A percentile compares a stretch with the other conserved stretches of the same genome.
Conservation (phyloP, 169 alveolate species). For the Hepatocystis sp. region DNA sequence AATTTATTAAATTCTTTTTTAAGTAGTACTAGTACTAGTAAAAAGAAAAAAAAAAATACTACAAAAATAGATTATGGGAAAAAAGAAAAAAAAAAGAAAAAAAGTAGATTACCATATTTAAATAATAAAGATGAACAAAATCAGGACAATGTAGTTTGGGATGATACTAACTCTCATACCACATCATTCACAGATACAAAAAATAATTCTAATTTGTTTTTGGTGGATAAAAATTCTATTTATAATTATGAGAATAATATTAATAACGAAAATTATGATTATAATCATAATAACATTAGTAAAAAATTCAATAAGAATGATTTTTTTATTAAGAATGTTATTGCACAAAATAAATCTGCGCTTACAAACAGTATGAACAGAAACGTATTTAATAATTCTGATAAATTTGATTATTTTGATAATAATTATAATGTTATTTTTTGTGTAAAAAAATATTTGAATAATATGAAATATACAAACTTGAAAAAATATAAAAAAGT, state of each 20-base stretch:
- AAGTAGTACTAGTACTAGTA: background rate
- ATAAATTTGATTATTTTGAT: slow-evolving; percentile 9
- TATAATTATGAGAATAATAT: no score
- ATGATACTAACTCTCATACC: slow-evolving; percentile 6
- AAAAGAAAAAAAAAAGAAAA: slow-evolving; percentile 1
- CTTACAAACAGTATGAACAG: background rate
- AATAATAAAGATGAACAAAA: no score
- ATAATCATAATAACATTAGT: slow-evolving; percentile 14
- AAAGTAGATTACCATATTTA: background rate
- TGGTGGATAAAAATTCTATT: slow-evolving; percentile 31
- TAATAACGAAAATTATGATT: no score
- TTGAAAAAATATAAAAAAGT: slow-evolving; percentile 59
- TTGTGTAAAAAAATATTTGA: slow-evolving; percentile 44
- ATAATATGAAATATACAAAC: slow-evolving; percentile 46
- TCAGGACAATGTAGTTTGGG: no score
- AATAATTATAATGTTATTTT: slow-evolving; percentile 31
- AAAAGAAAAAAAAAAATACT: background rate
- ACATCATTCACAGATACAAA: background rate
- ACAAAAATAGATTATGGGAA: background rate
- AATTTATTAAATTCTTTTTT: slow-evolving; percentile 3
- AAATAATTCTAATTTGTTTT: slow-evolving; percentile 14
- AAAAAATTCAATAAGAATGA: slow-evolving; percentile 12
- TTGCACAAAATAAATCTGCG: background rate
- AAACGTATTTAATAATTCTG: background rate
- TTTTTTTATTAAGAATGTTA: slow-evolving; percentile 8